Conservation (phyloP, 1,284 basidiomycete genomes). For the Golubevia pallescens region DNA sequence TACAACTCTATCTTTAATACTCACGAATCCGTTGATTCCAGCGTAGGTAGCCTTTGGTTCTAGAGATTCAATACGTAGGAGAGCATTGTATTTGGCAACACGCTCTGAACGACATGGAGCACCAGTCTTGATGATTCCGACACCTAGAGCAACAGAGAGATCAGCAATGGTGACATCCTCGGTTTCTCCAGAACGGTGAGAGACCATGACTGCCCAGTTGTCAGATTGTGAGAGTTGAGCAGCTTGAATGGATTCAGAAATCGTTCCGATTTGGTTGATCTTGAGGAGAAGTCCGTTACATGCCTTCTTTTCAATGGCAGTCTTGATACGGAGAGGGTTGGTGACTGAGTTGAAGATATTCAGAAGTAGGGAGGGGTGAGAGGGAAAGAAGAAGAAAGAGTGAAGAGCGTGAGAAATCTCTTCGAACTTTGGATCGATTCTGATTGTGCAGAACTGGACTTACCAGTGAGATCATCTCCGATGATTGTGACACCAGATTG, state of each 20-base stretch:
- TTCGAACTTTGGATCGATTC: too few relatives aligned
- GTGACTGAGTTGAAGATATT: conserved; percentile 27
- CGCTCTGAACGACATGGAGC: conserved; percentile 91
- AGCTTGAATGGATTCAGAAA: conserved; percentile 65
- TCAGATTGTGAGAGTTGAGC: conserved; percentile 95
- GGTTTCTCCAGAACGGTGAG: conserved; percentile 91
- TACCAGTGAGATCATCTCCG: conserved; percentile 57
- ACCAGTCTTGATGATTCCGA: conserved; percentile 98
- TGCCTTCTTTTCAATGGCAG: conserved; percentile 64
- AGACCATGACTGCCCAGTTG: conserved; percentile 99
- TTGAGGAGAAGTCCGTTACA: conserved; percentile 65
- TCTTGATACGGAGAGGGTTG: conserved; percentile 65
- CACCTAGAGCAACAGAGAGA: conserved; percentile 89
- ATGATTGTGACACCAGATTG: conserved; percentile 62
- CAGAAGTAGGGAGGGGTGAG: not conserved
- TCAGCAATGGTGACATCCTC: conserved; percentile 82
- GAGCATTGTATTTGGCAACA: conserved; percentile 74
- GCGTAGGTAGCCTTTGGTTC: conserved; percentile 52
- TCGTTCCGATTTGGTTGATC: conserved; percentile 65
- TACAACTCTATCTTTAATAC: conserved; percentile 50
- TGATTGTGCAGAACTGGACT: not conserved
- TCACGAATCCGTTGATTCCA: conserved; percentile 51
- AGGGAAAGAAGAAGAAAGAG: not conserved
- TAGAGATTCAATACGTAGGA: conserved; percentile 56
- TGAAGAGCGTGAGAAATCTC: too few relatives aligned